These are phyloP conservation scores for Xylona heveae DNA, from an alignment of 495 filamentous ascomycete genomes.

Conservation along the genomic window DNA sequence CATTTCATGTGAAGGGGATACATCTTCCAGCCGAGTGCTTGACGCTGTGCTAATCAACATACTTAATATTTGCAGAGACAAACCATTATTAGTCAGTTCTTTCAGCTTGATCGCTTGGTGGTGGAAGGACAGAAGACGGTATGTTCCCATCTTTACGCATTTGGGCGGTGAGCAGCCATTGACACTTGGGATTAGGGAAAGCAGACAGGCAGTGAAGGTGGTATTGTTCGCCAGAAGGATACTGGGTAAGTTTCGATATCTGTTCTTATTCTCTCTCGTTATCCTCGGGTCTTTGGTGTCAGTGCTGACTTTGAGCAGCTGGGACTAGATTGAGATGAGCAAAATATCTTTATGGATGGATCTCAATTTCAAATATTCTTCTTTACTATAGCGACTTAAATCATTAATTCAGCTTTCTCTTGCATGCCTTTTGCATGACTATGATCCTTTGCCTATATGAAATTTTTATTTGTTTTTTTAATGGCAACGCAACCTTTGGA, in stretches of 20 bases:
- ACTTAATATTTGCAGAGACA: conserved; percentile 45
- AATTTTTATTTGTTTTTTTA: no score
- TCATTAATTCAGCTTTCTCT: no score
- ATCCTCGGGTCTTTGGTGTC: neutral
- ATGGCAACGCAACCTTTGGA: no score
- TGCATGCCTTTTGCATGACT: no score
- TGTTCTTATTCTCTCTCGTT: no score
- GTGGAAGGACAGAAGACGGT: conserved; percentile 67
- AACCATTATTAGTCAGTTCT: conserved; percentile 88
- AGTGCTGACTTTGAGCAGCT: conserved; percentile 16
- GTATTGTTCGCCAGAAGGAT: conserved; percentile 61
- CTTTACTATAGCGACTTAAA: no score
- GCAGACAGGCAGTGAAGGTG: conserved; percentile 45
- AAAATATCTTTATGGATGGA: no score
- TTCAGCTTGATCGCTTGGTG: conserved; percentile 75
- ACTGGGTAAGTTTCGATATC: conserved; percentile 38
- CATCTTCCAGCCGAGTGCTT: neutral
- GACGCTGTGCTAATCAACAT: neutral
- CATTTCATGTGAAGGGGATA: neutral
- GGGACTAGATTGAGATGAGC: conserved; percentile 18
- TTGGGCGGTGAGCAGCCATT: neutral
- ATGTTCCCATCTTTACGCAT: conserved; percentile 9
- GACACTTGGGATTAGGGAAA: conserved; percentile 33
- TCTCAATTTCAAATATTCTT: no score
- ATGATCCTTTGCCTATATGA: no score